Percentiles rank a stretch among this genome's conserved stretches.
These are phyloP conservation scores for Ophiostoma pallidulum DNA, from an alignment of 2,329 filamentous ascomycete genomes.

Conservation along the genomic window DNA sequence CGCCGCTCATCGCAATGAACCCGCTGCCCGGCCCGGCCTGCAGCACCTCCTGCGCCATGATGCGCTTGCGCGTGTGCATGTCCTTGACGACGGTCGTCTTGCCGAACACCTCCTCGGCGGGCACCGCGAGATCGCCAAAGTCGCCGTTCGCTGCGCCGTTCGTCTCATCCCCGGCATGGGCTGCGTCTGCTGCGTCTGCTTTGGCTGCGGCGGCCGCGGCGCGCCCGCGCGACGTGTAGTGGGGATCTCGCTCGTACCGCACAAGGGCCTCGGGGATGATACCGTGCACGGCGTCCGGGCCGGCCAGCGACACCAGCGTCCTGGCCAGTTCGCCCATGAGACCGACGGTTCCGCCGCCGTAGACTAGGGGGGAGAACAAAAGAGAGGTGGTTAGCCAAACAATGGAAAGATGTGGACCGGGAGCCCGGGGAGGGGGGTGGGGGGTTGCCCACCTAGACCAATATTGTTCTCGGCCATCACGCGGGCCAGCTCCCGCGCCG, in stretches of 20 bases:
- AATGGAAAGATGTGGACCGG: too few species aligned
- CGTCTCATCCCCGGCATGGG: background rate
- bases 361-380: conserved; percentile 57
- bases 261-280: conserved; percentile 86
- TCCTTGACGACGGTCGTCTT: conserved; percentile 80
- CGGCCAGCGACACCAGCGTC: conserved; percentile 73
- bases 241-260: conserved; percentile 61
- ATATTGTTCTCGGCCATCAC: conserved; percentile 69
- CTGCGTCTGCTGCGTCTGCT: background rate
- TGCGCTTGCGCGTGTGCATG: conserved; percentile 92
- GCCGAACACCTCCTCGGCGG: conserved; percentile 61
- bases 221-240: conserved; percentile 32
- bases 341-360: conserved; percentile 88
- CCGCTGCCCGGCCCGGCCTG: conserved; percentile 72
- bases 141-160: conserved; percentile 6
- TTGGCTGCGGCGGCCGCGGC: conserved; percentile 22
- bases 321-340: conserved; percentile 92
- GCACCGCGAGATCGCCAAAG: conserved; percentile 38
- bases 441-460: conserved; percentile 55
- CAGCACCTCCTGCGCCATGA: conserved; percentile 86
- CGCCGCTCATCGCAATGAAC: conserved; percentile 81
- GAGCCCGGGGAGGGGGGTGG: too few species aligned
- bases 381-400: background rate
- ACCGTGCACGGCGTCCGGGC: conserved; percentile 76
- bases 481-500: conserved; percentile 65